phyloP scores from a whole-genome alignment of 2,329 filamentous ascomycete species.

The Pseudogymnoascus sp. region DNA sequence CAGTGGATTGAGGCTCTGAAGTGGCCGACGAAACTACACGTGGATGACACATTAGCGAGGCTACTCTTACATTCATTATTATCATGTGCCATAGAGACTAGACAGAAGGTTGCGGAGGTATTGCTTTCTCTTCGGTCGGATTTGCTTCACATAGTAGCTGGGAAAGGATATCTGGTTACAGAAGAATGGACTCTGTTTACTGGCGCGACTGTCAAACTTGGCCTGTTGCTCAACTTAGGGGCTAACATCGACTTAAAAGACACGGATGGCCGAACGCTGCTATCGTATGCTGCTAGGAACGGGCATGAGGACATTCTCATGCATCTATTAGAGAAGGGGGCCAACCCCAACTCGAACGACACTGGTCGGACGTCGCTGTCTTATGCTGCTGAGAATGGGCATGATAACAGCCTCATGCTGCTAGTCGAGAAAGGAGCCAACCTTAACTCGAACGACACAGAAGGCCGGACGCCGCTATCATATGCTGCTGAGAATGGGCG shows the following conservation, averaged over 20 bases:
- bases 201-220: too few species aligned
- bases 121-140: background rate
- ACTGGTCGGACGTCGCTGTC: background rate
- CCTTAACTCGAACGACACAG: background rate
- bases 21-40: background rate
- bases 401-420: background rate
- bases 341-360: background rate
- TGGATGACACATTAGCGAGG: background rate
- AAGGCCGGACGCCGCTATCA: background rate
- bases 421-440: constrained; percentile 9
- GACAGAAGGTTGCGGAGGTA: background rate
- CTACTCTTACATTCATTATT: background rate
- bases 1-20: background rate
- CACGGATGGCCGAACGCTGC: constrained; percentile 28
- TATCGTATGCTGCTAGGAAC: background rate
- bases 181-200: too few species aligned
- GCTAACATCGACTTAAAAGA: background rate
- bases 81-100: background rate
- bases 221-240: too few species aligned
- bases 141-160: background rate
- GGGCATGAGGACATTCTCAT: background rate
- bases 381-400: background rate
- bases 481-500: background rate
- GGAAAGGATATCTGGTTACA: background rate
- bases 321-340: constrained; percentile 4